Evolutionary conservation across 225 moss, liverwort and hornwort species (phyloP), one percentile per base, ranked within the genome.

Genomic region (Thuidium tamariscinum): DNA sequence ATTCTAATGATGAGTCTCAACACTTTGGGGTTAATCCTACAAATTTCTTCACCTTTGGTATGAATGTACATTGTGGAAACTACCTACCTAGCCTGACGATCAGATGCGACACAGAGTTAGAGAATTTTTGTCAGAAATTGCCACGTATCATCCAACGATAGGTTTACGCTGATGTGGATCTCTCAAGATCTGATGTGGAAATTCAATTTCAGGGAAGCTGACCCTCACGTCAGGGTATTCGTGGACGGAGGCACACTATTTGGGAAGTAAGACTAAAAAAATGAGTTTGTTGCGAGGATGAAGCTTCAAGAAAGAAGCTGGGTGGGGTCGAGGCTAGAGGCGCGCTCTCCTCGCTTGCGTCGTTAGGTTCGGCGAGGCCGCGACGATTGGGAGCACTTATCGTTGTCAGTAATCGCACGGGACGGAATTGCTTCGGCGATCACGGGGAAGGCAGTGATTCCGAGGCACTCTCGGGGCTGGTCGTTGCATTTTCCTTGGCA

Each of bases 11-110:
- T n/a, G n/a, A n/a, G n/a, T n/a, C n/a, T n/a, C n/a, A n/a, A n/a
- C n/a, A n/a, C n/a, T n/a, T n/a, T n/a, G n/a, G n/a, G n/a, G n/a
- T 75, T 9, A 34, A 23, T 0, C 15, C 36, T 36, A 10, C 25
- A 51, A 76, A 54, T 54, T 54, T 54, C 36, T 54, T 76, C 10
- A 54, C 6, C 10, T n/a, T 54, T 36, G 10, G 11, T 9, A 15
- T 75, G n/a, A n/a, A 52, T 75, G n/a, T 22, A 34, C 4, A 29
- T 5, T 1, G 1, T 0, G 1, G 3, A 49, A 20, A 13, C 3
- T 22, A 22, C 14, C 5, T 34, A 48, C 13, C 4, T 11, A 30
- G 13, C 8, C 2, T 46, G n/a, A 52, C 14, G n/a, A 23, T 74
- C 29, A 13, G 14, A 74, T 22, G 51, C 51, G n/a, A 51, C 22